These are phyloP conservation scores for Garcia nutans DNA, from an alignment of 345 rosid genomes.

Conservation along the genomic window DNA sequence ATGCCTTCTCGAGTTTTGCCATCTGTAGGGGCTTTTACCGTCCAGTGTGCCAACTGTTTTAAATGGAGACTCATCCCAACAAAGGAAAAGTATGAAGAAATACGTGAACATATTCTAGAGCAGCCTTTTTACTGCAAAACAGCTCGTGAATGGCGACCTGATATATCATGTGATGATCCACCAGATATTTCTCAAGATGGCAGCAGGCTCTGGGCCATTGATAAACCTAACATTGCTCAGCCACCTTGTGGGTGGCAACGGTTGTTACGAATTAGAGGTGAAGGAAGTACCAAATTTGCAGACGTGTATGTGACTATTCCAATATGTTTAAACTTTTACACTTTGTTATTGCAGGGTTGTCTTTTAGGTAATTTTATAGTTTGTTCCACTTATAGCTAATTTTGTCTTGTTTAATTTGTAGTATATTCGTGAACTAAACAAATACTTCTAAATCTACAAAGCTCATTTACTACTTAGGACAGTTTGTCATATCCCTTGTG, in stretches of 20 bases:
- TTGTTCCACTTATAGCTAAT: neutral
- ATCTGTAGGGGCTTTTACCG: conserved; percentile 84
- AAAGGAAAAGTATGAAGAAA: conserved; percentile 84
- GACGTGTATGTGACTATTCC: conserved; percentile 68
- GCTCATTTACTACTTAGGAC: neutral
- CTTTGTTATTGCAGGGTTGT: neutral
- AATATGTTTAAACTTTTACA: conserved; percentile 2
- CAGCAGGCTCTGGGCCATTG: conserved; percentile 91
- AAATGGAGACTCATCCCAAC: conserved; percentile 94
- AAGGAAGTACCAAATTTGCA: conserved; percentile 85
- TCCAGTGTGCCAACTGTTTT: conserved; percentile 82
- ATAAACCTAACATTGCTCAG: conserved; percentile 81
- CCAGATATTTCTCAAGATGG: conserved; percentile 89
- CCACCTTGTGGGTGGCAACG: conserved; percentile 96
- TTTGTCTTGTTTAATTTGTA: neutral
- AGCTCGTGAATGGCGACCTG: conserved; percentile 77
- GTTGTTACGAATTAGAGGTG: conserved; percentile 65
- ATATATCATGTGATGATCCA: conserved; percentile 71
- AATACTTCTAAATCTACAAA: neutral
- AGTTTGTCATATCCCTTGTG: neutral
- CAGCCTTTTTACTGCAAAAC: conserved; percentile 66
- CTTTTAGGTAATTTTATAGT: neutral
- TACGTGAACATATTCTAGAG: conserved; percentile 74
- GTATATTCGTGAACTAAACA: neutral
- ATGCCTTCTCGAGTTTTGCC: conserved; percentile 47